Percentiles rank a stretch among this genome's conserved stretches.
phyloP scores from a whole-genome alignment of 2,329 filamentous ascomycete genomes.

The Sclerotinia nivalis region DNA sequence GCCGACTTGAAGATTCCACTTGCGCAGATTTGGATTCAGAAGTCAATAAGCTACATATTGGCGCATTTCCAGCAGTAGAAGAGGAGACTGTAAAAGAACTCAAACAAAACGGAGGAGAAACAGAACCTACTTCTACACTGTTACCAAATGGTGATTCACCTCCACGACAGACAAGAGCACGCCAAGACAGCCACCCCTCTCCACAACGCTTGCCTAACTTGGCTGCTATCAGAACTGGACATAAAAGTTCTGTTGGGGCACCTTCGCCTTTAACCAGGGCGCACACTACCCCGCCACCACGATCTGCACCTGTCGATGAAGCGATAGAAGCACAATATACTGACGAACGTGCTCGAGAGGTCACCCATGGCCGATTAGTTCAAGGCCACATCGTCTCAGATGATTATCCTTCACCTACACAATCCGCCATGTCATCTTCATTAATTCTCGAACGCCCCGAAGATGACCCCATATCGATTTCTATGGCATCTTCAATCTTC shows the following conservation, averaged over 20 bases:
- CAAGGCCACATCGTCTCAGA: slow-evolving; percentile 96
- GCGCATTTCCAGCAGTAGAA: slow-evolving; percentile 25
- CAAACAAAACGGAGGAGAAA: slow-evolving; percentile 15
- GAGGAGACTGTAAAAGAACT: slow-evolving; percentile 16
- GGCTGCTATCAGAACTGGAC: slow-evolving; percentile 32
- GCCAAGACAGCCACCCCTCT: slow-evolving; percentile 35
- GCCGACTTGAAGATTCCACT: slow-evolving; percentile 62
- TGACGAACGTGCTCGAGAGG: slow-evolving; percentile 81
- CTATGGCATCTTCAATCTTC: slow-evolving; percentile 78
- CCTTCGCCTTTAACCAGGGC: slow-evolving; percentile 34
- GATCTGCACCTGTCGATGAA: slow-evolving; percentile 36
- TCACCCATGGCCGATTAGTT: slow-evolving; percentile 86
- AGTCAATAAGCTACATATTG: slow-evolving; percentile 37
- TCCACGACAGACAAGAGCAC: slow-evolving; percentile 30
- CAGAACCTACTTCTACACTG: slow-evolving; percentile 20
- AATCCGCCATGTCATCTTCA: slow-evolving; percentile 66
- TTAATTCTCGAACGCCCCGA: slow-evolving; percentile 54
- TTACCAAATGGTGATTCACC: slow-evolving; percentile 28
- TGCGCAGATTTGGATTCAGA: slow-evolving; percentile 47
- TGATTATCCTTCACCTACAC: slow-evolving; percentile 77
- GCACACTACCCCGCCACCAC: slow-evolving; percentile 28
- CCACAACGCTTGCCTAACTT: slow-evolving; percentile 30
- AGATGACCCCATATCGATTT: slow-evolving; percentile 72
- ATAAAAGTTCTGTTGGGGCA: slow-evolving; percentile 24
- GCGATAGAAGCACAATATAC: slow-evolving; percentile 38